A percentile compares a stretch with the other conserved stretches of the same genome.
phyloP scores from a whole-genome alignment of 768 basidiomycete species.

The Boletus speciosus region DNA sequence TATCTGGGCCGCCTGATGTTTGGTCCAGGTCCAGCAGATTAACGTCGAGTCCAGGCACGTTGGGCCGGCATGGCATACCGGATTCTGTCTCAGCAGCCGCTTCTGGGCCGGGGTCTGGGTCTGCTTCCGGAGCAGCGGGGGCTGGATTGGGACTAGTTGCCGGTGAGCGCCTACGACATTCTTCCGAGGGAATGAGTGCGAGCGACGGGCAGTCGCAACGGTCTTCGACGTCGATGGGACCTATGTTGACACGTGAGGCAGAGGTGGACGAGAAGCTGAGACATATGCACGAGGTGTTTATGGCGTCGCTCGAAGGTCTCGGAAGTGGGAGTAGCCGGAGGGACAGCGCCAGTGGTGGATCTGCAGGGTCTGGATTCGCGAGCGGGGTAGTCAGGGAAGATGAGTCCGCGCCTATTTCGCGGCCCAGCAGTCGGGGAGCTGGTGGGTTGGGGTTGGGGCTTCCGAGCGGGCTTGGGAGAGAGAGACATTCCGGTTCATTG shows the following conservation, averaged over 20 bases:
- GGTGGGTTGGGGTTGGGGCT: slow-evolving; percentile 8
- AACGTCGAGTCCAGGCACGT: slow-evolving; percentile 7
- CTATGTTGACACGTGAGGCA: slow-evolving; percentile 61
- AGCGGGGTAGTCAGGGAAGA: slow-evolving; percentile 9
- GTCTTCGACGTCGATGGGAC: slow-evolving; percentile 34
- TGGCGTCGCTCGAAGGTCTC: slow-evolving; percentile 60
- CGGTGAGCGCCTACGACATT: slow-evolving; percentile 16
- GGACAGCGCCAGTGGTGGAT: slow-evolving; percentile 11
- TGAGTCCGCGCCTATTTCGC: background rate
- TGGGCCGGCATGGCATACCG: background rate
- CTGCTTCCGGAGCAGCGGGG: background rate
- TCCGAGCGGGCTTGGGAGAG: slow-evolving; percentile 19
- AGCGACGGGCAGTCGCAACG: slow-evolving; percentile 21
- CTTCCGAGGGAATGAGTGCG: slow-evolving; percentile 18
- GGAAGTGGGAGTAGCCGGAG: slow-evolving; percentile 36
- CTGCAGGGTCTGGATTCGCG: slow-evolving; percentile 8
- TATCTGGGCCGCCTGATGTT: background rate
- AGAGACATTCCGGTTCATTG: slow-evolving; percentile 29
- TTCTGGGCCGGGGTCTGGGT: slow-evolving; percentile 4
- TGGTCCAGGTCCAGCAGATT: background rate
- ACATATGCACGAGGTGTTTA: slow-evolving; percentile 67
- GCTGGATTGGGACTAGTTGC: slow-evolving; percentile 14
- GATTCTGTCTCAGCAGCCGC: background rate
- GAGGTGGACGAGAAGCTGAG: slow-evolving; percentile 64
- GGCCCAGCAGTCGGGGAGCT: slow-evolving; percentile 8